Conservation (phyloP, 805 yeast genomes). For the Millerozyma acaciae region DNA sequence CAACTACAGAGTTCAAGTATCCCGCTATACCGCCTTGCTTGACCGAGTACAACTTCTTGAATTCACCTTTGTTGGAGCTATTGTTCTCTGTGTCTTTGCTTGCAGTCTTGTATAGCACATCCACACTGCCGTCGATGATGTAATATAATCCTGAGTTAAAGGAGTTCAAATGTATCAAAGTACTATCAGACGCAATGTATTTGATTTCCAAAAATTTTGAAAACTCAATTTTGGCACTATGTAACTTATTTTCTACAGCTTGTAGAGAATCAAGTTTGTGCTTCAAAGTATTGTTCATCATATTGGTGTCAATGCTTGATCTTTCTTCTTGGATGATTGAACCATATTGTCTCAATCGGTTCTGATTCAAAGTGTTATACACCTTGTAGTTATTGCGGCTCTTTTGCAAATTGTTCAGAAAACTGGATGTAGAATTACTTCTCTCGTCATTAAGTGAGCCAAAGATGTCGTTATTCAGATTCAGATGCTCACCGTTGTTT, state of each 20-base stretch:
- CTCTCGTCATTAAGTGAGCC: not conserved
- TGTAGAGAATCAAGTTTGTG: not conserved
- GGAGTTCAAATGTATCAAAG: conserved; percentile 60
- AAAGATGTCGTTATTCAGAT: not conserved
- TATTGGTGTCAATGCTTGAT: not conserved
- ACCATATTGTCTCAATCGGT: conserved; percentile 5
- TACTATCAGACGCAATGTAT: conserved; percentile 48
- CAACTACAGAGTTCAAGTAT: conserved; percentile 74
- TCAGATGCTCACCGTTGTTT: conserved; percentile 7
- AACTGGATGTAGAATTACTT: not conserved
- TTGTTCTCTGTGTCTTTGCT: conserved; percentile 2
- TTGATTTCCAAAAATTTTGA: conserved; percentile 57
- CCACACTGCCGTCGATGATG: conserved; percentile 73
- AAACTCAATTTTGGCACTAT: conserved; percentile 53
- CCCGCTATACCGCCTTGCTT: conserved; percentile 84
- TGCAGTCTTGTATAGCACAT: conserved; percentile 43
- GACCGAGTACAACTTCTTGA: conserved; percentile 51
- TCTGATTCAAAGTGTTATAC: conserved; percentile 28
- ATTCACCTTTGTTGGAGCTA: not conserved
- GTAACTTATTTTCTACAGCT: conserved; percentile 36
- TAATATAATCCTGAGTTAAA: conserved; percentile 73
- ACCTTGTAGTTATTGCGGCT: conserved; percentile 19
- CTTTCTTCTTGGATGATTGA: not conserved
- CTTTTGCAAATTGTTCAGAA: not conserved
- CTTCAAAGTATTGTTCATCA: conserved; percentile 1